A percentile compares a stretch with the other conserved stretches of the same genome.
phyloP scores from a whole-genome alignment of 106 monocot species.

The Triglochin maritima region DNA sequence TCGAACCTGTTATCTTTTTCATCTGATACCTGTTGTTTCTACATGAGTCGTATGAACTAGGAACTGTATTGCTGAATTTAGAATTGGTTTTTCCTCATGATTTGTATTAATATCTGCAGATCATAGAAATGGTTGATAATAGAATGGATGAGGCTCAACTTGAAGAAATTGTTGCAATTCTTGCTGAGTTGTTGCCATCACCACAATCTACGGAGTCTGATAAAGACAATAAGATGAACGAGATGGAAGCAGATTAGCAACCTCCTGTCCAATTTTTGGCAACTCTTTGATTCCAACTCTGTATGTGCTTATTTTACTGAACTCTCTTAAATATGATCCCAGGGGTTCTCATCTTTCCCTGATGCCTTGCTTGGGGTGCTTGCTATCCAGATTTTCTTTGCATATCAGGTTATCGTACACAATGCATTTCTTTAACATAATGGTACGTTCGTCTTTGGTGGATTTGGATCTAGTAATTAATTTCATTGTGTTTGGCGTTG shows the following conservation, averaged over 20 bases:
- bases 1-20: neutral
- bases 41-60: neutral
- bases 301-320: too few species aligned
- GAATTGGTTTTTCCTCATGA: neutral
- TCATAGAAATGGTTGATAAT: constrained; percentile 28
- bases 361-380: too few species aligned
- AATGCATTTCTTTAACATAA: too few species aligned
- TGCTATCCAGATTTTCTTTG: too few species aligned
- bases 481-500: too few species aligned
- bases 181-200: constrained; percentile 22
- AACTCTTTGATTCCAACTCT: too few species aligned
- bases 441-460: too few species aligned
- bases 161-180: constrained; percentile 26
- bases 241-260: neutral
- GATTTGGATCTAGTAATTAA: too few species aligned
- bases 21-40: neutral
- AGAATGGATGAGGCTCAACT: constrained; percentile 11
- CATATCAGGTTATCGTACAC: too few species aligned
- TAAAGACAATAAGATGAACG: constrained; percentile 1
- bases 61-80: neutral
- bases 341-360: too few species aligned
- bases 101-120: constrained; percentile 9
- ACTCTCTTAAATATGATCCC: too few species aligned
- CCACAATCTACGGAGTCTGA: constrained; percentile 18
- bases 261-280: too few species aligned